Evolutionary conservation across 768 basidiomycete species (phyloP), one percentile per base, ranked within the genome.

Genomic region (Termitomyces bulborhizus): DNA sequence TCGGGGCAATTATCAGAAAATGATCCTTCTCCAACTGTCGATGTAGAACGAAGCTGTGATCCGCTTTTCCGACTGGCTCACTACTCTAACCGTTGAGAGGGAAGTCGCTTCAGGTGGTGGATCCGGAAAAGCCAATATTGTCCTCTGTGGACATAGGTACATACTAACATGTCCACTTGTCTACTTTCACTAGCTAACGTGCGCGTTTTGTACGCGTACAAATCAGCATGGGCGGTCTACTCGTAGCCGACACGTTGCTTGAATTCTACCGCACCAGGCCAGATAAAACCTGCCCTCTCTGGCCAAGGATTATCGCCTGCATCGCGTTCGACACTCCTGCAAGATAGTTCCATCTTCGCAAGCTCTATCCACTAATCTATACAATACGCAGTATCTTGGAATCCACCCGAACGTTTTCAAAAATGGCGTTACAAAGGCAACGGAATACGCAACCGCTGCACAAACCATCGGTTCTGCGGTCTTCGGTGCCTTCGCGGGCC

Each of bases 311-410:
- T 53, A 79, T 95, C 24, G 93, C 86, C 0, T 86, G 84, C 58
- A 73, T 93, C 46, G 87, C 93, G 6, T 96, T 88, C 64, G 94
- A 98, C 65, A 96, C 95, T 0, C 95, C 94, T 9, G 93, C 91
- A 69, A 63, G 83, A 66, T 32, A 49, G n/a, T 43, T 52, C 26
- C 34, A 29, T 40, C 12, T 21, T 16, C 34, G 40, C 26, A 39
- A 46, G 7, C 39, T 18, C 47, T 57, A 34, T 54, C 46, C 34
- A 40, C 50, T 56, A 7, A 57, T 24, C 36, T 16, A 24, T 46
- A 51, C 26, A 15, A 41, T 40, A n/a, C 48, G 24, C 61, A 96
- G 93, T 97, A 88, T 70, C 81, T 92, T 21, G 94, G 95, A 13
- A 72, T 98, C 21, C 85, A 96, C 61, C 93, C 94, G 0, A 74